A percentile compares a stretch with the other conserved stretches of the same genome.
Evolutionary conservation across 75 land plant species (phyloP).

Genomic region (Pinus tabuliformis): DNA sequence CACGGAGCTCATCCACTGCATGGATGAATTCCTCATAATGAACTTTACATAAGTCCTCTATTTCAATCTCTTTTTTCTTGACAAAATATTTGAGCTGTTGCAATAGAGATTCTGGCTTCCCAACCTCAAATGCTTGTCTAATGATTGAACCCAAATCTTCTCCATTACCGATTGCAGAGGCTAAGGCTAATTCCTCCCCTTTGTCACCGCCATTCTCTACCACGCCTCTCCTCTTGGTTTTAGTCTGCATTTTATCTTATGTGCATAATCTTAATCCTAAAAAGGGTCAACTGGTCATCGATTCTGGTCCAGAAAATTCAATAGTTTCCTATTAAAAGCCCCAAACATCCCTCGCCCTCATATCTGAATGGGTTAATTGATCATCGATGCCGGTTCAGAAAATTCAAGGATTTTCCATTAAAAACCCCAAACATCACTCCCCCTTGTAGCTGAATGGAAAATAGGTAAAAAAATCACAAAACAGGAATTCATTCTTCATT

Average conservation of each 20-base stretch:
- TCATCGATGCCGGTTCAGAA: too few species aligned
- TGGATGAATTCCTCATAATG: conserved; percentile 97
- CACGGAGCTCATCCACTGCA: conserved; percentile 93
- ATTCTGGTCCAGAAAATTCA: neutral
- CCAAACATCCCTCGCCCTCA: too few species aligned
- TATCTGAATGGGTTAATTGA: too few species aligned
- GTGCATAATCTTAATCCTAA: neutral
- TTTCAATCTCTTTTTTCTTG: conserved; percentile 86
- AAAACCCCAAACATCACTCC: too few species aligned
- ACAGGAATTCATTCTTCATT: too few species aligned
- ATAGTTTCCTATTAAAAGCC: too few species aligned
- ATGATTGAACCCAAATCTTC: conserved; percentile 89
- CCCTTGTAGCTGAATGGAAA: too few species aligned
- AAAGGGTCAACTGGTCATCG: neutral
- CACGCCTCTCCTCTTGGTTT: conserved; percentile 1
- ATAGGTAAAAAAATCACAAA: too few species aligned
- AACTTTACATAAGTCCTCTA: conserved; percentile 88
- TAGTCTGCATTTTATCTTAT: neutral
- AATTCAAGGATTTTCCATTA: too few species aligned
- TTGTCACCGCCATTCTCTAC: conserved; percentile 24
- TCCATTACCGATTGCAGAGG: conserved; percentile 81
- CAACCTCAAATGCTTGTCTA: conserved; percentile 82
- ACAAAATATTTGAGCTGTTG: conserved; percentile 79
- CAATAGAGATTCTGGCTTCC: conserved; percentile 83
- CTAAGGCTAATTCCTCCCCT: conserved; percentile 63